Evolutionary conservation across 1,284 basidiomycete species (phyloP), one percentile per base, ranked within the genome.

Genomic region (Marasmius fiardii): DNA sequence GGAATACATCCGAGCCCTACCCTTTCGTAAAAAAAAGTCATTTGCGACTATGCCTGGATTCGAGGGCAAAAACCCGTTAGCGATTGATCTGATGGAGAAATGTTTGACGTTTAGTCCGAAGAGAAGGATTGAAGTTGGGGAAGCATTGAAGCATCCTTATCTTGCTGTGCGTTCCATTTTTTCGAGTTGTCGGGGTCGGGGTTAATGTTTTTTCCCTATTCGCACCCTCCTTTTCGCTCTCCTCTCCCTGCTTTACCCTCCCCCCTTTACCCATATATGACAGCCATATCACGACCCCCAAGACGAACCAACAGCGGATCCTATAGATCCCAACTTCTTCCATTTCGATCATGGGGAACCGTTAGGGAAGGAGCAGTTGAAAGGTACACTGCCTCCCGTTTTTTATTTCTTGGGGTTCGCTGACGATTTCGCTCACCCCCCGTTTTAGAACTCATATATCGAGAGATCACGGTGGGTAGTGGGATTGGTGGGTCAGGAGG

Each of bases 71-170:
- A 16, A 49, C 37, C 37, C 37, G 16, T 20, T 51, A 23, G 43
- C 94, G 1, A 80, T 96, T 43, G 95, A 98, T 70, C 78, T 99
- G 54, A 80, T 98, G 78, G 92, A 93, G 68, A 86, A 87, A 63
- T 93, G 89, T 61, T 74, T 94, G 52, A 93, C 92, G n/a, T 94
- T 98, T 71, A 95, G 92, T 61, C 97, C 96, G 1, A 89, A 88
- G 65, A 82, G 90, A 66, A 83, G 96, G 31, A 95, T 98, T 64
- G 88, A 90, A 55, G 95, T 94, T 33, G 87, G 90, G 52, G 90
- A 96, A 59, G 95, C 95, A 1, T 77, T 98, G 53, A 81, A 84
- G 61, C 97, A 98, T 72, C 94, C 96, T 0, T 99, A 98, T 71
- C 79, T 99, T 21, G 55, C 56, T 52, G 65, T 64, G 34, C 34